Conservation (phyloP, 73 alveolate genomes). For the Paramecium sonneborni region DNA sequence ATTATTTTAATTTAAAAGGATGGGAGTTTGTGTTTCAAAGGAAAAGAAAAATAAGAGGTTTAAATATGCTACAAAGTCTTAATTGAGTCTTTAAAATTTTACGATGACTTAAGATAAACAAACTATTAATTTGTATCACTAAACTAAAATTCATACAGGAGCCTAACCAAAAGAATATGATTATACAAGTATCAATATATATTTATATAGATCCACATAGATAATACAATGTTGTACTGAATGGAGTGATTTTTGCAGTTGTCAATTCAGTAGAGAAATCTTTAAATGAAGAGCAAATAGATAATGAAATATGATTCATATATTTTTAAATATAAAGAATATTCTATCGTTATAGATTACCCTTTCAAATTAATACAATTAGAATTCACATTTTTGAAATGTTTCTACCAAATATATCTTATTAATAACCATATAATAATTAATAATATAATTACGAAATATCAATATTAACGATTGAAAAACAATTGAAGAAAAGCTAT, state of each 20-base stretch:
- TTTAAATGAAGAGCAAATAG: not conserved
- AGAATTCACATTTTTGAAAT: not conserved
- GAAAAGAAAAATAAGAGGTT: not conserved
- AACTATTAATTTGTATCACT: not conserved
- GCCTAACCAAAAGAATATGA: not conserved
- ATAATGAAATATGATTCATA: not conserved
- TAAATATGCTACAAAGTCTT: not conserved
- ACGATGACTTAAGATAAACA: not conserved
- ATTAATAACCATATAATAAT: not conserved
- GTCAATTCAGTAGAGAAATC: slow-evolving; percentile 8
- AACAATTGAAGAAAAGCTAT: not conserved
- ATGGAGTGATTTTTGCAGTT: slow-evolving; percentile 28
- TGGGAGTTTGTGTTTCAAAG: not conserved
- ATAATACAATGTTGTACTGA: not conserved
- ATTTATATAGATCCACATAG: slow-evolving; percentile 11
- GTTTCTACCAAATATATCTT: not conserved
- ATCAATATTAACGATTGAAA: not conserved
- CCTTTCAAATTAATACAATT: not conserved
- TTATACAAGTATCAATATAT: not conserved
- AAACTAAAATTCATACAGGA: not conserved
- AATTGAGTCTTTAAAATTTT: not conserved
- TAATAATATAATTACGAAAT: not conserved
- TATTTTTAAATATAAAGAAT: not conserved
- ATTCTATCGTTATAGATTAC: not conserved
- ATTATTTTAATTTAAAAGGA: not conserved